phyloP scores from a whole-genome alignment of 495 filamentous ascomycete species.

The Penicillium ucsense region DNA sequence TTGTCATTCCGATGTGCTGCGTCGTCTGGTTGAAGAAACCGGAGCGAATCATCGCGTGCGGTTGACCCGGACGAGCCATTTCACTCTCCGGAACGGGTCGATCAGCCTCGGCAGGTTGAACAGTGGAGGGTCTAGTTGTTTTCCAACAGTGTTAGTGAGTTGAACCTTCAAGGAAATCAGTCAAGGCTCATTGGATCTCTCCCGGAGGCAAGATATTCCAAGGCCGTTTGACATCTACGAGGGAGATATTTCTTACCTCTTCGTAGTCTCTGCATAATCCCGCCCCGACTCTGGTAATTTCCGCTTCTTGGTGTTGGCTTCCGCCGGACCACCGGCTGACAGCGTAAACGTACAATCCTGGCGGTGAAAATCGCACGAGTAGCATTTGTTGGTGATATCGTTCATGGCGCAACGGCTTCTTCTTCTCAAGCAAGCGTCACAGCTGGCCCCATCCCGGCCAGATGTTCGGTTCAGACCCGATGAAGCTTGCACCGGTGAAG shows the following conservation, averaged over 20 bases:
- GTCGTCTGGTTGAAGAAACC: constrained; percentile 37
- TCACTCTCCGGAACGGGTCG: constrained; percentile 16
- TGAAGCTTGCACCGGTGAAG: constrained; percentile 19
- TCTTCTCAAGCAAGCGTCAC: constrained; percentile 74
- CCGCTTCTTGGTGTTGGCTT: constrained; percentile 63
- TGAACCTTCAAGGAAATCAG: too few relatives aligned
- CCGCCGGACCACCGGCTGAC: constrained; percentile 20
- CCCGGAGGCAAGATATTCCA: too few relatives aligned
- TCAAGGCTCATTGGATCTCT: too few relatives aligned
- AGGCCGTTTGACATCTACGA: too few relatives aligned
- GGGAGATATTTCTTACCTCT: constrained; percentile 28
- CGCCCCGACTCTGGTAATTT: constrained; percentile 40
- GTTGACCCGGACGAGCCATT: constrained; percentile 14
- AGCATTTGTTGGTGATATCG: constrained; percentile 42
- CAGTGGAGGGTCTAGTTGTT: constrained; percentile 15
- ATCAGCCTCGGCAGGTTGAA: constrained; percentile 1
- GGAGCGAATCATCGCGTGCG: constrained; percentile 23
- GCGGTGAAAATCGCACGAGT: constrained; percentile 44
- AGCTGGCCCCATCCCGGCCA: constrained; percentile 43
- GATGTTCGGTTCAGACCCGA: constrained; percentile 19
- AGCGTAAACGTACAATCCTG: constrained; percentile 45
- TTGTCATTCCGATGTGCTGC: constrained; percentile 45
- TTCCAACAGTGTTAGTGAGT: background rate
- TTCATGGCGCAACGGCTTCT: constrained; percentile 89
- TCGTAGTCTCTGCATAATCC: constrained; percentile 27